Base-by-base conservation (phyloP, 345 rosid species). In the Aurinia saxatilis region DNA sequence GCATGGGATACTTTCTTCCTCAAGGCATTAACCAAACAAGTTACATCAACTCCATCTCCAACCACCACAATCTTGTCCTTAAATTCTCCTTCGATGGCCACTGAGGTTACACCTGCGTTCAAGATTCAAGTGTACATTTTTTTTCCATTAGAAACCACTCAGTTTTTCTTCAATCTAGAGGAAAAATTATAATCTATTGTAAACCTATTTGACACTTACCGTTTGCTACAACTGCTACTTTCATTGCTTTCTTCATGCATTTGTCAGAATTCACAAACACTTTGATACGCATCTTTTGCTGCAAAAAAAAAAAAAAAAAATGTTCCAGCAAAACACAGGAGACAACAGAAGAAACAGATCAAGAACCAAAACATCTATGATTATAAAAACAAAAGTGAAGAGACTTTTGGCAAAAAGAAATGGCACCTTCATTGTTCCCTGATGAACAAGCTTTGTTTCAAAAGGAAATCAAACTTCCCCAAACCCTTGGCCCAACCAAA, bases 251-350 rank as follows among this genome's bases (percentile, higher is more conserved):
- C 33, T 42, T 62, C 30, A 75, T 39, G 65, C 81, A 72, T 66
- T 73, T 80, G 9, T 61, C 75, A 44, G 74, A 50, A 8, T 75
- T 47, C 38, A 17, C 58, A 5, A 58, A 40, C 38, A 77, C 8
- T 49, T 55, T 58, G 45, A 74, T 66, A 50, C 68, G 44, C 44
- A 77, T 74, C 77, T 79, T 79, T 73, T 74, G 68, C 84, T 80
- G 77, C 56, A 65, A 15, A 41, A n/a, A n/a, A n/a, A n/a, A n/a
- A n/a, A n/a, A n/a, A n/a, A n/a, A n/a, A n/a, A n/a, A n/a, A n/a
- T n/a, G 42, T 9, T 57, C 64, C 44, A 30, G 1, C 42, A 30
- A 50, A 18, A 27, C 31, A 46, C 16, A 66, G 3, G 17, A 38
- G 16, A 11, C 5, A 42, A 42, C 25, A 50, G 9, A 45, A 59